These are phyloP conservation scores for Beauveria scarabaeidicola DNA, from an alignment of 2,329 filamentous ascomycete genomes.

Conservation along the genomic window DNA sequence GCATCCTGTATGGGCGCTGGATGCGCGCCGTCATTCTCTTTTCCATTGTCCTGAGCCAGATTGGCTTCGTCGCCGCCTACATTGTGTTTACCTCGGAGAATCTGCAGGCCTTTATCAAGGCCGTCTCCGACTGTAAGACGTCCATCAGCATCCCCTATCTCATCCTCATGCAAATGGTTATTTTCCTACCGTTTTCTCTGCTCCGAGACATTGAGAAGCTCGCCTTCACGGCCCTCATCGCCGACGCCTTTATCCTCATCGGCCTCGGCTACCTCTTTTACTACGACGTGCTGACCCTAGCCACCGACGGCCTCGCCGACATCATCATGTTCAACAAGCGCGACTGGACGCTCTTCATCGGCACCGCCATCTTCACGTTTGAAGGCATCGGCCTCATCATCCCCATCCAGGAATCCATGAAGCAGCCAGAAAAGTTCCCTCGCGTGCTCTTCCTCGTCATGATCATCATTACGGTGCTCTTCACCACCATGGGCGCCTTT, in stretches of 20 bases:
- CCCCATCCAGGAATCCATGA: conserved; percentile 97
- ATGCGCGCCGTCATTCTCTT: conserved; percentile 80
- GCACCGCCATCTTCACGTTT: conserved; percentile 97
- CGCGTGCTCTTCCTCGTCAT: conserved; percentile 82
- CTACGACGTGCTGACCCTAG: conserved; percentile 82
- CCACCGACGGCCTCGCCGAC: conserved; percentile 67
- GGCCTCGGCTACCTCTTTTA: conserved; percentile 93
- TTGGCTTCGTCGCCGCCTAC: conserved; percentile 91
- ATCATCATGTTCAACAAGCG: conserved; percentile 84
- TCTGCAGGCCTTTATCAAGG: conserved; percentile 85
- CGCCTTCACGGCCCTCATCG: conserved; percentile 85
- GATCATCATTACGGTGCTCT: conserved; percentile 88
- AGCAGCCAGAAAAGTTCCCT: conserved; percentile 81
- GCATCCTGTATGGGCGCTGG: conserved; percentile 80
- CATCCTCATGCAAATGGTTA: conserved; percentile 88
- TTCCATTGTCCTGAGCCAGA: conserved; percentile 91
- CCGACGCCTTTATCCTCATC: conserved; percentile 88
- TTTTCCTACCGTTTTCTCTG: conserved; percentile 89
- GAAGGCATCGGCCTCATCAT: conserved; percentile 97
- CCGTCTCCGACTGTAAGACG: conserved; percentile 79
- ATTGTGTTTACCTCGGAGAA: conserved; percentile 97
- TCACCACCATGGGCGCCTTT: conserved; percentile 82
- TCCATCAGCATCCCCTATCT: conserved; percentile 81
- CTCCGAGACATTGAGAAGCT: conserved; percentile 97
- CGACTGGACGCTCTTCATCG: conserved; percentile 96